Conservation (phyloP, 805 yeast genomes). For the Yamadazyma nakazawae region DNA sequence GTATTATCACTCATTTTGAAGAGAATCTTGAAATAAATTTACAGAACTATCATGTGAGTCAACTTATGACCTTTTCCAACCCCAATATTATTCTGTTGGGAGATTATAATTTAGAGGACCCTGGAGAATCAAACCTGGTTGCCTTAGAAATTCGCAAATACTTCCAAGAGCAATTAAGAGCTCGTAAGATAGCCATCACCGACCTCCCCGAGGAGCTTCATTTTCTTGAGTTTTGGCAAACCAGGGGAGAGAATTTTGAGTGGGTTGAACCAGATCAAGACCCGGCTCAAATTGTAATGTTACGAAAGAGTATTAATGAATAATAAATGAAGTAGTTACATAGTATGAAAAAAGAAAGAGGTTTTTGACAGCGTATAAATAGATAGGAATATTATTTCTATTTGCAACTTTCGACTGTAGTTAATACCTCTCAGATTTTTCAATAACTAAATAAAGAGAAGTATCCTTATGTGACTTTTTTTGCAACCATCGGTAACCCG, state of each 20-base stretch:
- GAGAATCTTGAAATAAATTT: slow-evolving; percentile 41
- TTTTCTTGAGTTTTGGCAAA: slow-evolving; percentile 36
- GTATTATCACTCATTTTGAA: slow-evolving; percentile 38
- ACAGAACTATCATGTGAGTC: slow-evolving; percentile 35
- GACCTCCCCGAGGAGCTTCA: slow-evolving; percentile 33
- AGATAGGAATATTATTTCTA: no score
- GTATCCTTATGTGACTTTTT: background rate
- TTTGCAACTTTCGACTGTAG: no score
- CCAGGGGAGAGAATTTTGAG: slow-evolving; percentile 33
- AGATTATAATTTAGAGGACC: slow-evolving; percentile 24
- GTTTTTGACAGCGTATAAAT: no score
- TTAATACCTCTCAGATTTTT: no score
- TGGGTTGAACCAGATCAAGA: slow-evolving; percentile 49
- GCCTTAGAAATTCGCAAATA: slow-evolving; percentile 16
- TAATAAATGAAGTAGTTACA: no score
- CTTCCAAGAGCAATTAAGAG: slow-evolving; percentile 20
- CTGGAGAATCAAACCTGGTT: background rate
- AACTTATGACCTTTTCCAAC: slow-evolving; percentile 20
- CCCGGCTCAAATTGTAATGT: slow-evolving; percentile 33
- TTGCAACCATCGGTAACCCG: background rate
- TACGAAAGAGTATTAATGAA: background rate
- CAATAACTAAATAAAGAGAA: no score
- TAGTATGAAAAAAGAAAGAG: no score
- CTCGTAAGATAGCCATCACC: slow-evolving; percentile 34
- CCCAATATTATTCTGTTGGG: slow-evolving; percentile 17